phyloP scores from a whole-genome alignment of 164 flowering plant species.

The Malania oleifera region DNA sequence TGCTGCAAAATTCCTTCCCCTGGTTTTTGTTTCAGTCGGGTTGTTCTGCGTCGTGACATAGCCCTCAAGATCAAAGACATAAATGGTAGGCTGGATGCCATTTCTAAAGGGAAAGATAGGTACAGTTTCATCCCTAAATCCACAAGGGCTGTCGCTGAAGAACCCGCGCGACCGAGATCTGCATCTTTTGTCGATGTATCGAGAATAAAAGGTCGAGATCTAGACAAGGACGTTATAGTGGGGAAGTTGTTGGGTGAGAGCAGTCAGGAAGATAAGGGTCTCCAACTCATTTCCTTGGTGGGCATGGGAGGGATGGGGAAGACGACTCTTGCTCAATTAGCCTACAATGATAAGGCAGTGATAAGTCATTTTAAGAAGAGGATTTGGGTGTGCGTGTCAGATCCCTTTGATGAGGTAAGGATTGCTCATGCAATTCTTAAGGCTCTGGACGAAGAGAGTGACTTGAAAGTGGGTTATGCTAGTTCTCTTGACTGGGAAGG shows the following conservation, averaged over 20 bases:
- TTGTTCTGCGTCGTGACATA: constrained; percentile 10
- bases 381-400: constrained; percentile 8
- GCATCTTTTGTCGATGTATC: constrained; percentile 5
- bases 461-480: neutral
- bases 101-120: constrained; percentile 13
- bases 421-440: constrained; percentile 16
- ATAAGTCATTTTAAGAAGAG: neutral
- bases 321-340: constrained; percentile 21
- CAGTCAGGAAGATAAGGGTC: neutral
- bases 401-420: constrained; percentile 8
- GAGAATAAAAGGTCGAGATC: constrained; percentile 12
- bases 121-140: neutral
- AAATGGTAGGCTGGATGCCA: constrained; percentile 3
- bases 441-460: too few species aligned
- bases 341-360: constrained; percentile 4
- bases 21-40: neutral
- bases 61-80: constrained; percentile 11
- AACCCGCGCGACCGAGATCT: neutral
- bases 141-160: neutral
- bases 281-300: constrained; percentile 10
- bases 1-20: neutral
- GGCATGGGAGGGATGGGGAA: constrained; percentile 24
- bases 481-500: constrained; percentile 2
- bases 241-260: constrained; percentile 3
- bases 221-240: constrained; percentile 5